Evolutionary conservation across 257 asterid species (phyloP).

Genomic region (Misopates orontium): DNA sequence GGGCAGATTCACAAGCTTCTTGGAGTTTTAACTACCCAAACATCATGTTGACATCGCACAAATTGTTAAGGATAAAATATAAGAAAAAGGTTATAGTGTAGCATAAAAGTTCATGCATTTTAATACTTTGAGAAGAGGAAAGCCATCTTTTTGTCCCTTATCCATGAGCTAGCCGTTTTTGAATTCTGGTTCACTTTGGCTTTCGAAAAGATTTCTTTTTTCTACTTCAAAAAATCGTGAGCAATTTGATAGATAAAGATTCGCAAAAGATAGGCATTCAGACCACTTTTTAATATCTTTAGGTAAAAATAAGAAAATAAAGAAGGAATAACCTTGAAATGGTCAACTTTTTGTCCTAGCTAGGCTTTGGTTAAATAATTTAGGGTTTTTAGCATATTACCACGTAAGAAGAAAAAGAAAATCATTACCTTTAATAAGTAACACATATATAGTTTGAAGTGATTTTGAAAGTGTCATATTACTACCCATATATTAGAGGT

Average conservation of each 20-base stretch:
- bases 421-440: too few relatives aligned
- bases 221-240: constrained; percentile 21
- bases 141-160: constrained; percentile 14
- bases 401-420: too few relatives aligned
- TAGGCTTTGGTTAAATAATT: constrained; percentile 1
- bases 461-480: too few relatives aligned
- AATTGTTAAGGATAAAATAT: constrained; percentile 15
- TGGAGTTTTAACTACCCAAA: constrained; percentile 27
- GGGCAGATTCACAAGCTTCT: constrained; percentile 24
- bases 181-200: constrained; percentile 12
- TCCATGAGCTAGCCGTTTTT: too few relatives aligned
- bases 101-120: constrained; percentile 24
- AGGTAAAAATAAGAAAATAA: background rate
- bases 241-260: constrained; percentile 3
- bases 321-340: constrained; percentile 32
- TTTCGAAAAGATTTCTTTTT: constrained; percentile 7
- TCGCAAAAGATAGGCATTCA: background rate
- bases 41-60: constrained; percentile 35
- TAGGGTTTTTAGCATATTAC: too few relatives aligned
- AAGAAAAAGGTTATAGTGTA: background rate
- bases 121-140: constrained; percentile 17
- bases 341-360: constrained; percentile 23
- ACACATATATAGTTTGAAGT: too few relatives aligned
- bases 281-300: constrained; percentile 20
- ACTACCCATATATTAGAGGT: too few relatives aligned